Conservation (phyloP, 2,329 filamentous ascomycete species). For the Clarireedia homoeocarpa region DNA sequence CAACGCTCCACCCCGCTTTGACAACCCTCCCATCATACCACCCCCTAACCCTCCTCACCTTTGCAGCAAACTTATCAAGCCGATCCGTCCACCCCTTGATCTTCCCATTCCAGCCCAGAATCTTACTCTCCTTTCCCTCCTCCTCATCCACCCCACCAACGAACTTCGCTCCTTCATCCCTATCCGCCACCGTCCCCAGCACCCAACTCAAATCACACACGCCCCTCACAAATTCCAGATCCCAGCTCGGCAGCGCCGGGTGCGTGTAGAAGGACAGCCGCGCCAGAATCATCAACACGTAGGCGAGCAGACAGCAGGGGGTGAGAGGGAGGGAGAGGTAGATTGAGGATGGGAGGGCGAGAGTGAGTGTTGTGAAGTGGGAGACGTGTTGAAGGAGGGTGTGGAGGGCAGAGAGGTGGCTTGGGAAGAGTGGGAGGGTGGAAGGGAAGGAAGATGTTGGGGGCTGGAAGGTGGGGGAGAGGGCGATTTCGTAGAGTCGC, state of each 20-base stretch:
- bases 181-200: background rate
- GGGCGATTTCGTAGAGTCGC: slow-evolving; percentile 1
- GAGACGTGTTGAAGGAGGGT: background rate
- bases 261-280: background rate
- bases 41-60: background rate
- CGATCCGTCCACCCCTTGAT: background rate
- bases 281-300: background rate
- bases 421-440: background rate
- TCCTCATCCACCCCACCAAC: background rate
- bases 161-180: background rate
- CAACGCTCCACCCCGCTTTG: no score
- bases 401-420: background rate
- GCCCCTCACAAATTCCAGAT: background rate
- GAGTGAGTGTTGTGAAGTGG: background rate
- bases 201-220: background rate
- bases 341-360: background rate
- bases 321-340: background rate
- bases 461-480: background rate
- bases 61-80: slow-evolving; percentile 5
- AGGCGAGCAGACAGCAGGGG: background rate
- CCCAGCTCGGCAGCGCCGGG: background rate
- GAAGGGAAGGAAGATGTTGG: background rate
- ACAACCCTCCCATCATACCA: background rate
- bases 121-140: background rate
- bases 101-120: background rate